These are phyloP conservation scores for Keithomyces neogunnii DNA, from an alignment of 2,329 filamentous ascomycete species.

Conservation along the genomic window DNA sequence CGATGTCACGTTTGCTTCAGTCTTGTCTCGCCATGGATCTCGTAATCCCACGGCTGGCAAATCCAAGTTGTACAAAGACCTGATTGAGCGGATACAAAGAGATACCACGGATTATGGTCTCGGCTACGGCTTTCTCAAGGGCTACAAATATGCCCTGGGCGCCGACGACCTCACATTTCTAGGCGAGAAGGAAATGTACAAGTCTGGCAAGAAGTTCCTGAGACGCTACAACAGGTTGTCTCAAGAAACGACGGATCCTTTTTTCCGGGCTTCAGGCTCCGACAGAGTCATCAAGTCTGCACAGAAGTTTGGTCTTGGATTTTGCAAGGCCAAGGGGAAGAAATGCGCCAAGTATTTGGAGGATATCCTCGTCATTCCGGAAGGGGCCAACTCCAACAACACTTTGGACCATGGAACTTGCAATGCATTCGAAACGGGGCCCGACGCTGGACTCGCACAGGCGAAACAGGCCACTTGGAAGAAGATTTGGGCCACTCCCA, in stretches of 20 bases:
- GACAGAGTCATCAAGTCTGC: constrained; percentile 68
- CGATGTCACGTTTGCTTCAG: constrained; percentile 67
- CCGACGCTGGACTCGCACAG: constrained; percentile 36
- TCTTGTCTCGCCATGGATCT: constrained; percentile 78
- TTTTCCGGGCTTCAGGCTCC: constrained; percentile 63
- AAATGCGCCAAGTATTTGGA: constrained; percentile 37
- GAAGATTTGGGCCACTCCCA: constrained; percentile 54
- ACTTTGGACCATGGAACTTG: constrained; percentile 71
- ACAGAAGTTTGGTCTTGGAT: constrained; percentile 66
- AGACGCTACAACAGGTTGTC: constrained; percentile 60
- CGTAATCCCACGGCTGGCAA: constrained; percentile 70
- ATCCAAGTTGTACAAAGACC: constrained; percentile 50
- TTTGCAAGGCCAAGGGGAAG: constrained; percentile 40
- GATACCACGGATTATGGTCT: constrained; percentile 47
- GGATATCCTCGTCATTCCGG: constrained; percentile 59
- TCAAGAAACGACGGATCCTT: constrained; percentile 43
- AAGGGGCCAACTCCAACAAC: constrained; percentile 63
- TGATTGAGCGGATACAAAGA: constrained; percentile 58
- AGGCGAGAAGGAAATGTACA: constrained; percentile 59
- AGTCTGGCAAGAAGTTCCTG: constrained; percentile 72
- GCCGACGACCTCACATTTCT: constrained; percentile 60
- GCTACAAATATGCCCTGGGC: constrained; percentile 65
- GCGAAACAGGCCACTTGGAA: constrained; percentile 50
- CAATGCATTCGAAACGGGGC: constrained; percentile 56
- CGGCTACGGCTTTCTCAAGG: constrained; percentile 60